Percentiles rank a stretch among this genome's conserved stretches.
Evolutionary conservation across 805 yeast species (phyloP).

Genomic region (Monosporozyma aerobia): DNA sequence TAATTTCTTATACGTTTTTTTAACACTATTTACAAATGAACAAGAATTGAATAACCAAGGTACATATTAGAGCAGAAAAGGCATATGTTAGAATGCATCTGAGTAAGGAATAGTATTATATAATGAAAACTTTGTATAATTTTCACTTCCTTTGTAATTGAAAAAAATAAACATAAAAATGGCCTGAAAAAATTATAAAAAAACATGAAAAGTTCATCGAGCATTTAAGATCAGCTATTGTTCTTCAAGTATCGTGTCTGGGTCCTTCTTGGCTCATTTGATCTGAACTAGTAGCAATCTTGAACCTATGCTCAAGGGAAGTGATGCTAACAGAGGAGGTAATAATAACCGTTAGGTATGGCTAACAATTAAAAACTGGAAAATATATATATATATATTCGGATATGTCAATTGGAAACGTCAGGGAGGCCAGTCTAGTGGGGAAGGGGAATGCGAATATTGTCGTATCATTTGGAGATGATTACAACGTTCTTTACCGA

Average conservation of each 20-base stretch:
- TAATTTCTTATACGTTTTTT: neutral
- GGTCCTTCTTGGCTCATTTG: neutral
- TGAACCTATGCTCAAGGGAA: neutral
- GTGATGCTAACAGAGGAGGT: neutral
- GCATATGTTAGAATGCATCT: neutral
- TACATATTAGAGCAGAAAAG: neutral
- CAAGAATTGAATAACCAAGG: neutral
- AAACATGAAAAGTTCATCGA: neutral
- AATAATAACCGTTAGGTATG: neutral
- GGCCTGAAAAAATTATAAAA: neutral
- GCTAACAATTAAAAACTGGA: too few relatives aligned
- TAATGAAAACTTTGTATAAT: neutral
- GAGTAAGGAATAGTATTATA: neutral
- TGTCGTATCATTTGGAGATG: neutral
- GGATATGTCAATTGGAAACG: neutral
- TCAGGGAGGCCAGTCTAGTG: neutral
- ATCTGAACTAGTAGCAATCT: neutral
- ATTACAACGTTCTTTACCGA: constrained; percentile 13
- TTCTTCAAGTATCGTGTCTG: neutral
- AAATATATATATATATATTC: too few relatives aligned
- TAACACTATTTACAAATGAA: neutral
- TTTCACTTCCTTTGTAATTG: neutral
- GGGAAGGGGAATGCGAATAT: constrained; percentile 4
- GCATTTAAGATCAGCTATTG: neutral
- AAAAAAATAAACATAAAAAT: neutral